These are phyloP conservation scores for Phaeosphaeriaceae sp. DNA, from an alignment of 2,329 filamentous ascomycete genomes.

Conservation along the genomic window DNA sequence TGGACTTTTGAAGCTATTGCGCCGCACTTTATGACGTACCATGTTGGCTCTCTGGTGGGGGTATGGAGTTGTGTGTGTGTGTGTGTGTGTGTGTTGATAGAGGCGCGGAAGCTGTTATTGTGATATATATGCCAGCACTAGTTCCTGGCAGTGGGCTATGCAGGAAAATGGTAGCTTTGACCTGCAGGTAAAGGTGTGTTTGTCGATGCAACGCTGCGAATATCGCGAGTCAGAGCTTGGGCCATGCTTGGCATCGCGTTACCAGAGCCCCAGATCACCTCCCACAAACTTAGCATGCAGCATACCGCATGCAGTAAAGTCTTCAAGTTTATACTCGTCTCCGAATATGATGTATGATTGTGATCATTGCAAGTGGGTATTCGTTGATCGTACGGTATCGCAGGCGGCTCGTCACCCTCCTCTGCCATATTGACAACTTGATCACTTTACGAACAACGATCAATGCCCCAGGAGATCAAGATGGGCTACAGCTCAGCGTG, in stretches of 20 bases:
- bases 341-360: too few species aligned
- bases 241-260: neutral
- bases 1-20: slow-evolving; percentile 2
- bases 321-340: neutral
- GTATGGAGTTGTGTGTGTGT: neutral
- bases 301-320: neutral
- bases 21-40: slow-evolving; percentile 25
- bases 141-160: neutral
- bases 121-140: neutral
- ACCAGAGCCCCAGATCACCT: too few species aligned
- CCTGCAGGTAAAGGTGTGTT: neutral
- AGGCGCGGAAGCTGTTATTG: too few species aligned
- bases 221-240: slow-evolving; percentile 1
- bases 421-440: neutral
- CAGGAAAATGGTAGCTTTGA: neutral
- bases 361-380: neutral
- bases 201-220: neutral
- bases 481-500: neutral
- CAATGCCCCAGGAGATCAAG: neutral
- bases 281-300: too few species aligned
- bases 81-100: too few species aligned
- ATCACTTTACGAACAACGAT: neutral
- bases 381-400: too few species aligned
- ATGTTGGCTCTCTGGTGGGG: slow-evolving; percentile 17
- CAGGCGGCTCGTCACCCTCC: neutral